Percentiles rank a stretch among this genome's conserved stretches.
Evolutionary conservation across 345 rosid genomes (phyloP).

Genomic region (Euphorbia pulcherrima): DNA sequence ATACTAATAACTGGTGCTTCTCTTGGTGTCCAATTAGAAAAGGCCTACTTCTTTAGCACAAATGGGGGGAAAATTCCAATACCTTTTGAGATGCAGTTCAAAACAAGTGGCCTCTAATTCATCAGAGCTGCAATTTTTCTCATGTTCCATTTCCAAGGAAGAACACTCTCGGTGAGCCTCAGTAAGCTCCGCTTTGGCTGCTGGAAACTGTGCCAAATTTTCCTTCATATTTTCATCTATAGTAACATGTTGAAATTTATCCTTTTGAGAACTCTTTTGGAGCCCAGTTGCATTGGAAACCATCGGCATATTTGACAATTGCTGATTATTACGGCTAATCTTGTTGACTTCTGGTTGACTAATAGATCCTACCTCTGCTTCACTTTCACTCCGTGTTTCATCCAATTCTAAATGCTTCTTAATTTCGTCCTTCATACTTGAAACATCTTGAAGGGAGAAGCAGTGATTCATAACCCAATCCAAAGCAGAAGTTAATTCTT

Average conservation of each 20-base stretch:
- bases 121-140: constrained; percentile 38
- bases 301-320: constrained; percentile 14
- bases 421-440: constrained; percentile 73
- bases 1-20: neutral
- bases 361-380: constrained; percentile 46
- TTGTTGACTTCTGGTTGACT: constrained; percentile 41
- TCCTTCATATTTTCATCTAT: too few species aligned
- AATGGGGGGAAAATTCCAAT: neutral
- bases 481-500: constrained; percentile 56
- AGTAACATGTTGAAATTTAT: too few species aligned
- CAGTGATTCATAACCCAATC: constrained; percentile 89
- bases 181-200: constrained; percentile 32
- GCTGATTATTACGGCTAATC: constrained; percentile 15
- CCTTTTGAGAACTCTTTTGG: too few species aligned
- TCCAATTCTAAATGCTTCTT: constrained; percentile 68
- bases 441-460: constrained; percentile 88
- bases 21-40: neutral
- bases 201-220: too few species aligned
- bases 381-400: constrained; percentile 58
- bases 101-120: constrained; percentile 45
- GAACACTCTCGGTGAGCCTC: constrained; percentile 35
- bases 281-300: too few species aligned
- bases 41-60: neutral
- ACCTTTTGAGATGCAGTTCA: constrained; percentile 55
- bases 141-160: constrained; percentile 43